Evolutionary conservation across 1,284 basidiomycete genomes (phyloP).

Genomic region (Heliocybe sulcata): DNA sequence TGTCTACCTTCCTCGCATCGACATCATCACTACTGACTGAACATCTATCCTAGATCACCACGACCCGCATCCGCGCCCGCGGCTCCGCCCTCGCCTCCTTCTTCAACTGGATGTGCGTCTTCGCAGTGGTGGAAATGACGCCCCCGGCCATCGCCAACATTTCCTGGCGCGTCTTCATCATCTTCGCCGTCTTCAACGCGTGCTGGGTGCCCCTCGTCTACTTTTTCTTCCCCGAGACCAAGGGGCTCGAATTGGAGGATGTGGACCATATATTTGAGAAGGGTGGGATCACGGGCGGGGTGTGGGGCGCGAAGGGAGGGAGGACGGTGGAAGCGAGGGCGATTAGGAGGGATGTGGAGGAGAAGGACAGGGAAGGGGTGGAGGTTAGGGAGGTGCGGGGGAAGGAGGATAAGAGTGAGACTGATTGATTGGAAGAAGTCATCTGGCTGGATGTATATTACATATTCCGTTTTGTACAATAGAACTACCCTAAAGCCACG

Average conservation of each 20-base stretch:
- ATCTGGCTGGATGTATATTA: too few species aligned
- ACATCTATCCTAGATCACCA: conserved; percentile 24
- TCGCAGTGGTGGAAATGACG: conserved; percentile 40
- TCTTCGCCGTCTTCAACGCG: conserved; percentile 39
- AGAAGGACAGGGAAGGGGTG: neutral
- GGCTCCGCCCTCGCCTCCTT: conserved; percentile 33
- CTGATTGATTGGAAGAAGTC: too few species aligned
- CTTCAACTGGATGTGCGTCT: conserved; percentile 37
- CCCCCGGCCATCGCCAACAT: conserved; percentile 44
- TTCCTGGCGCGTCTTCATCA: conserved; percentile 37
- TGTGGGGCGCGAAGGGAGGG: neutral
- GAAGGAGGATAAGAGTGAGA: neutral
- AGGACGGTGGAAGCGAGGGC: neutral
- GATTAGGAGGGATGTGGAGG: neutral
- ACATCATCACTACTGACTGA: neutral
- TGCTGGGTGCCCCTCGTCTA: conserved; percentile 37
- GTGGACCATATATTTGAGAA: conserved; percentile 37
- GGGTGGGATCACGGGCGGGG: conserved; percentile 7
- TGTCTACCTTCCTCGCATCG: conserved; percentile 4
- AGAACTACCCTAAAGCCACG: too few species aligned
- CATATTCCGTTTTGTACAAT: too few species aligned
- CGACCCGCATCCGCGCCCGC: conserved; percentile 30
- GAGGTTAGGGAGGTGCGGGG: neutral
- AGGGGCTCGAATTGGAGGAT: conserved; percentile 34
- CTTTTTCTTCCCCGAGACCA: conserved; percentile 37